Evolutionary conservation across 345 rosid genomes (phyloP).

Genomic region (Microthlaspi erraticum): DNA sequence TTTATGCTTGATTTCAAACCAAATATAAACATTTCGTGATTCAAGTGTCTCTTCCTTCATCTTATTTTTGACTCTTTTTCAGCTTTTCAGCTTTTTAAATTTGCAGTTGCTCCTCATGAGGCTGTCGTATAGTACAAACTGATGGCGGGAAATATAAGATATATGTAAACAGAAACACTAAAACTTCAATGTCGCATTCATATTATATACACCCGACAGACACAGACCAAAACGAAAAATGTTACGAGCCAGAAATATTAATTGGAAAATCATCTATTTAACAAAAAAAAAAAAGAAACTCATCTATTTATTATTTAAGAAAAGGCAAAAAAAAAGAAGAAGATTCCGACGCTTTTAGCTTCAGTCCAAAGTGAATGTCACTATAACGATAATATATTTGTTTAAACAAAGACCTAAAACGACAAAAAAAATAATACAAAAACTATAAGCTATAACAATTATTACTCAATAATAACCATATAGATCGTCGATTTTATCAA

Average conservation of each 20-base stretch:
- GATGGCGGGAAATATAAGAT: too few relatives aligned
- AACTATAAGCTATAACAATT: slow-evolving; percentile 28
- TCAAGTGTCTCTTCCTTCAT: background rate
- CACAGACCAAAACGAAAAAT: too few relatives aligned
- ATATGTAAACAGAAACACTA: too few relatives aligned
- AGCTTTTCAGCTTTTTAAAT: too few relatives aligned
- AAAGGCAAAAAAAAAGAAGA: background rate
- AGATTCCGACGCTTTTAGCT: slow-evolving; percentile 32
- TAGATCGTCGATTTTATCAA: slow-evolving; percentile 7
- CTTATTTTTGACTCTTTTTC: background rate
- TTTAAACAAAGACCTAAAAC: slow-evolving; percentile 30
- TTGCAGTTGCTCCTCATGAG: too few relatives aligned
- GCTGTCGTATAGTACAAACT: too few relatives aligned
- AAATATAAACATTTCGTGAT: background rate
- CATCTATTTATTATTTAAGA: background rate
- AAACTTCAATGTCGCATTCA: background rate
- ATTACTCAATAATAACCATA: slow-evolving; percentile 29
- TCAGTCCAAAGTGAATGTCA: slow-evolving; percentile 28
- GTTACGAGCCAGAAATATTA: slow-evolving; percentile 10
- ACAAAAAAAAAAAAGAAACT: too few relatives aligned
- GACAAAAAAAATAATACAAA: slow-evolving; percentile 32
- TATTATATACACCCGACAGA: background rate
- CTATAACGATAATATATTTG: slow-evolving; percentile 1
- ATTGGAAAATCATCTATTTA: background rate
- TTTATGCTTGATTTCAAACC: background rate